Percentiles rank a stretch among this genome's conserved stretches.
Evolutionary conservation across 805 yeast species (phyloP).

Genomic region (Metschnikowia lunata): DNA sequence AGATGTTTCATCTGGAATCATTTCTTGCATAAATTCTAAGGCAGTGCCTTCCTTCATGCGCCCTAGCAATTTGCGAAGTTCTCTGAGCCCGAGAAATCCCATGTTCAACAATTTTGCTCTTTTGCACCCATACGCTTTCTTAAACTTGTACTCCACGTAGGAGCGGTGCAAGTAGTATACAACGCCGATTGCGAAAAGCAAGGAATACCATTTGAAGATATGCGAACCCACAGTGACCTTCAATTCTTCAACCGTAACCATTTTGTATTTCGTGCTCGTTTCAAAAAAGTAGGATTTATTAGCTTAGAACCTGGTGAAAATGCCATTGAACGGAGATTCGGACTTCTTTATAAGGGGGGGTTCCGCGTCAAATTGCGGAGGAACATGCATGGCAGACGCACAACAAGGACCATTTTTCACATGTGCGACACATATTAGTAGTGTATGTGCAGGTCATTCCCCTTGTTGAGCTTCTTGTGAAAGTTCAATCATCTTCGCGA

Average conservation of each 20-base stretch:
- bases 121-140: slow-evolving; percentile 12
- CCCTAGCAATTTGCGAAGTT: slow-evolving; percentile 5
- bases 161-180: slow-evolving; percentile 13
- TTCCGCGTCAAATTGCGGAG: slow-evolving; percentile 3
- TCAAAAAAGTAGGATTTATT: too few relatives aligned
- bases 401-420: slow-evolving; percentile 1
- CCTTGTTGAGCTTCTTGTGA: slow-evolving; percentile 1
- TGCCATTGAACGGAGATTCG: background rate
- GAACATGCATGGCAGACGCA: slow-evolving; percentile 5
- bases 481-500: background rate
- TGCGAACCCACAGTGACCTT: slow-evolving; percentile 4
- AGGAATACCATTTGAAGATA: slow-evolving; percentile 11
- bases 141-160: slow-evolving; percentile 9
- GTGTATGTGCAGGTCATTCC: background rate
- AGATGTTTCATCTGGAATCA: background rate
- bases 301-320: background rate
- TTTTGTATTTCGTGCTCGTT: background rate
- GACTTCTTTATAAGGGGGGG: slow-evolving; percentile 1
- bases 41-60: slow-evolving; percentile 11
- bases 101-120: slow-evolving; percentile 2
- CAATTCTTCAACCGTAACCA: background rate
- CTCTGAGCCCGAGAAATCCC: slow-evolving; percentile 10
- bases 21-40: slow-evolving; percentile 11
- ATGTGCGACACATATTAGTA: background rate
- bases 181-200: slow-evolving; percentile 8